These are phyloP conservation scores for Emydomyces testavorans DNA, from an alignment of 2,329 filamentous ascomycete species.

Conservation along the genomic window DNA sequence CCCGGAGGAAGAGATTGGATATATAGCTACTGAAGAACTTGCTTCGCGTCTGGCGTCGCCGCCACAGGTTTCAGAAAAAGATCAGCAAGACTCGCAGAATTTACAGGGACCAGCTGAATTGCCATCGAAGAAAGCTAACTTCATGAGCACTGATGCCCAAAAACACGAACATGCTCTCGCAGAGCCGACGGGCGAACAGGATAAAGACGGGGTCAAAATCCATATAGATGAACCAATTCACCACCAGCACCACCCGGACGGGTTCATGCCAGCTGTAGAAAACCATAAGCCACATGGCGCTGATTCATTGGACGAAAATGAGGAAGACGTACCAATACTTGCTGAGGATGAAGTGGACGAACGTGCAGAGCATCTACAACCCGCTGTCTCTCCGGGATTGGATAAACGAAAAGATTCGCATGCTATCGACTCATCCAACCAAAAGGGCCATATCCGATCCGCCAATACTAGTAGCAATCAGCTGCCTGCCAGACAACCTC, in stretches of 20 bases:
- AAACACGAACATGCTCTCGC: not conserved
- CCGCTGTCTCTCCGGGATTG: conserved; percentile 66
- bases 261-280: conserved; percentile 43
- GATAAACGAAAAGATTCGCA: conserved; percentile 49
- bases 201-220: conserved; percentile 39
- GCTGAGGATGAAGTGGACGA: conserved; percentile 75
- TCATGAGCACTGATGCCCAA: conserved; percentile 27
- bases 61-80: conserved; percentile 32
- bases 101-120: conserved; percentile 35
- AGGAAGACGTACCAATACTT: conserved; percentile 63
- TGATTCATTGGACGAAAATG: conserved; percentile 36
- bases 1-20: conserved; percentile 83
- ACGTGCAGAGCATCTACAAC: conserved; percentile 56
- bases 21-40: conserved; percentile 76
- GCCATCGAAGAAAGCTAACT: conserved; percentile 41
- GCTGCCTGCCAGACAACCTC: conserved; percentile 51
- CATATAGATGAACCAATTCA: conserved; percentile 60
- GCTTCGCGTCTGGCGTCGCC: conserved; percentile 63
- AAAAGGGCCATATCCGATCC: conserved; percentile 41
- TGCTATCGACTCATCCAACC: conserved; percentile 35
- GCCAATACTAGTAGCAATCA: conserved; percentile 50
- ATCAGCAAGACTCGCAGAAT: conserved; percentile 21
- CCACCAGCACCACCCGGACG: conserved; percentile 35
- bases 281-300: conserved; percentile 39
- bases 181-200: conserved; percentile 30